A percentile compares a stretch with the other conserved stretches of the same genome.
These are phyloP conservation scores for Phytophthora citricola DNA, from an alignment of 352 stramenopile genomes.

Conservation along the genomic window DNA sequence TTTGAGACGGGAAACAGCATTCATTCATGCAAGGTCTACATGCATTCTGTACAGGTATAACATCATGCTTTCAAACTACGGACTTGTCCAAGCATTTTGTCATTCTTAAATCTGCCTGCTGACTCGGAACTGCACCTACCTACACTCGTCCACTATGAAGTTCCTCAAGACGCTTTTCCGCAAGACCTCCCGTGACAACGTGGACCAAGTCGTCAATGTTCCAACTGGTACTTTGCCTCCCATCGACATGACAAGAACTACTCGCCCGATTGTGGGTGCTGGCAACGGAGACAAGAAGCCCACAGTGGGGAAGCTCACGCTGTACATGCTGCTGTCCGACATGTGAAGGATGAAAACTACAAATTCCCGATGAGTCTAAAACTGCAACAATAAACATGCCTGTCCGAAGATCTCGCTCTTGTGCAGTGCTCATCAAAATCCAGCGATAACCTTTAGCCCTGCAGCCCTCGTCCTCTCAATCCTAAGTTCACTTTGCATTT, in stretches of 20 bases:
- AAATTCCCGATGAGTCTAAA: neutral
- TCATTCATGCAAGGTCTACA: conserved; percentile 26
- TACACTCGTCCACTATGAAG: conserved; percentile 20
- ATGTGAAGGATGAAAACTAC: conserved; percentile 12
- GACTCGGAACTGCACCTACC: neutral
- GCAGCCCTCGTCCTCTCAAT: neutral
- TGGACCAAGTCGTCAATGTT: neutral
- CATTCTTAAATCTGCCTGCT: conserved; percentile 19
- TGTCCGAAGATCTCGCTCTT: neutral
- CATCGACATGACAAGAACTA: conserved; percentile 18
- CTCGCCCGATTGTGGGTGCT: conserved; percentile 3
- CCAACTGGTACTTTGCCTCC: conserved; percentile 13
- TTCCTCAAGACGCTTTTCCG: conserved; percentile 24
- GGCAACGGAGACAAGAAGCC: conserved; percentile 22
- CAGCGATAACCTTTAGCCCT: too few relatives aligned
- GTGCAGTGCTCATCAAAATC: neutral
- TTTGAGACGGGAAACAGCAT: conserved; percentile 4
- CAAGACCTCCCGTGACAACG: conserved; percentile 2
- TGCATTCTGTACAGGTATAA: conserved; percentile 19
- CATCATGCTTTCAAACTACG: neutral
- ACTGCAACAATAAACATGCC: conserved; percentile 2
- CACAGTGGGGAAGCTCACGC: conserved; percentile 14
- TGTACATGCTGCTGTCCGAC: conserved; percentile 30
- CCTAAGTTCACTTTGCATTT: neutral
- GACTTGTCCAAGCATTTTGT: neutral